These are phyloP conservation scores for Neurospora terricola DNA, from an alignment of 495 filamentous ascomycete species.

Conservation along the genomic window DNA sequence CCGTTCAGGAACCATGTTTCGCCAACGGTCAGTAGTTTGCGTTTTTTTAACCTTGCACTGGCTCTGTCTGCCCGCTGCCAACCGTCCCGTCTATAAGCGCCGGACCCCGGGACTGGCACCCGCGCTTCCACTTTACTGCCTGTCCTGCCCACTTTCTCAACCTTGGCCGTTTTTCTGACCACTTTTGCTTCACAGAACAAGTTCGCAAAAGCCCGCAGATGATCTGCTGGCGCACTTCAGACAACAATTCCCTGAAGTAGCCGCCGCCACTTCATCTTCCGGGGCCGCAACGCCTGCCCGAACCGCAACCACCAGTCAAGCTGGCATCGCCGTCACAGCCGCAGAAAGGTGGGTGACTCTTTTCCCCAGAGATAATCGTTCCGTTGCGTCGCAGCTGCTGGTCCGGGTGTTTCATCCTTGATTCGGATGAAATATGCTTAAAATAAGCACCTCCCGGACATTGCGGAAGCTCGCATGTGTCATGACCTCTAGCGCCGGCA, in stretches of 20 bases:
- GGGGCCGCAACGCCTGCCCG: constrained; percentile 22
- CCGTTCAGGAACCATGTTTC: constrained; percentile 24
- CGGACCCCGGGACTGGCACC: background rate
- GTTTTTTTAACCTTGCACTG: background rate
- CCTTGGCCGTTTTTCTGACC: constrained; percentile 17
- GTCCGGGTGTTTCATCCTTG: background rate
- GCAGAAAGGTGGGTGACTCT: constrained; percentile 39
- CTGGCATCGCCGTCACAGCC: constrained; percentile 28
- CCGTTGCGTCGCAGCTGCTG: background rate
- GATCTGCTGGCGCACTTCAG: constrained; percentile 79
- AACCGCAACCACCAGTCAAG: constrained; percentile 28
- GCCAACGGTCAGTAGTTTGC: constrained; percentile 22
- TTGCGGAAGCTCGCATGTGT: background rate
- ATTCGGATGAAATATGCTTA: background rate
- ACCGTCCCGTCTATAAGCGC: background rate
- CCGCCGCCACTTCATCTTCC: constrained; percentile 24
- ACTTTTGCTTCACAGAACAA: constrained; percentile 46
- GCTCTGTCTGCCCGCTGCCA: background rate
- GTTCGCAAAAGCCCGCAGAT: constrained; percentile 76
- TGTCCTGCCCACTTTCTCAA: background rate
- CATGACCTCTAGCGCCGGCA: background rate
- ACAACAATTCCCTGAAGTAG: constrained; percentile 62
- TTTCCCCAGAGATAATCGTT: background rate
- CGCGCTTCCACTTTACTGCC: background rate
- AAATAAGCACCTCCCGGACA: background rate